A percentile compares a stretch with the other conserved stretches of the same genome.
Conservation (phyloP, 2,329 filamentous ascomycete genomes). For the Colletotrichum sp. region DNA sequence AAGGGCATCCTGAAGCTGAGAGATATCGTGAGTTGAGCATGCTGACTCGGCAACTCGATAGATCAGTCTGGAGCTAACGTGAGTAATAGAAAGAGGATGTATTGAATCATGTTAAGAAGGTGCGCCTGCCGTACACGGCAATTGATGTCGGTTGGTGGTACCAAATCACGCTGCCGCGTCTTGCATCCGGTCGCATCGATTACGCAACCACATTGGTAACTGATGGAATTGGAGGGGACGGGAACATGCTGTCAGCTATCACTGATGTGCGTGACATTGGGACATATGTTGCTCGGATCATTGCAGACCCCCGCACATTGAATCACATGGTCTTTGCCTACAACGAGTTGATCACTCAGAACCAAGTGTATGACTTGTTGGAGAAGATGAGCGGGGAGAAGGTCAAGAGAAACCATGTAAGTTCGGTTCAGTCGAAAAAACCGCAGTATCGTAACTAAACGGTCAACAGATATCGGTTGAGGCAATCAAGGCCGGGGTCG, state of each 20-base stretch:
- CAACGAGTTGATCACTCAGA: slow-evolving; percentile 48
- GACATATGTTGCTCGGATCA: slow-evolving; percentile 52
- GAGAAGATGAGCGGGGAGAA: slow-evolving; percentile 55
- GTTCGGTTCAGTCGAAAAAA: no score
- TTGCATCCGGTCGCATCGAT: not conserved
- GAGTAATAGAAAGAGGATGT: not conserved
- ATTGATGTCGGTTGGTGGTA: not conserved
- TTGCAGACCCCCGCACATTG: slow-evolving; percentile 53
- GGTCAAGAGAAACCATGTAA: slow-evolving; percentile 39
- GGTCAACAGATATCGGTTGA: not conserved
- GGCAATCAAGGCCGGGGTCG: not conserved
- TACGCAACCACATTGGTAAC: not conserved
- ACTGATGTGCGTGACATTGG: slow-evolving; percentile 44
- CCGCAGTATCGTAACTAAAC: not conserved
- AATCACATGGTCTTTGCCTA: slow-evolving; percentile 57
- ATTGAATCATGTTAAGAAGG: not conserved
- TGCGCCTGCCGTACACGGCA: not conserved
- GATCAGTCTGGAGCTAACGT: not conserved
- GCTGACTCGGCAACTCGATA: accelerated
- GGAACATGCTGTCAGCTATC: not conserved
- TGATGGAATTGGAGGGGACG: not conserved
- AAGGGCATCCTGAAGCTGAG: slow-evolving; percentile 21
- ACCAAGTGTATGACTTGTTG: slow-evolving; percentile 49
- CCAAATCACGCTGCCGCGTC: not conserved
- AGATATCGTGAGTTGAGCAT: not conserved